These are phyloP conservation scores for Prototheca wickerhamii DNA, from an alignment of 163 green algal genomes.

Conservation along the genomic window DNA sequence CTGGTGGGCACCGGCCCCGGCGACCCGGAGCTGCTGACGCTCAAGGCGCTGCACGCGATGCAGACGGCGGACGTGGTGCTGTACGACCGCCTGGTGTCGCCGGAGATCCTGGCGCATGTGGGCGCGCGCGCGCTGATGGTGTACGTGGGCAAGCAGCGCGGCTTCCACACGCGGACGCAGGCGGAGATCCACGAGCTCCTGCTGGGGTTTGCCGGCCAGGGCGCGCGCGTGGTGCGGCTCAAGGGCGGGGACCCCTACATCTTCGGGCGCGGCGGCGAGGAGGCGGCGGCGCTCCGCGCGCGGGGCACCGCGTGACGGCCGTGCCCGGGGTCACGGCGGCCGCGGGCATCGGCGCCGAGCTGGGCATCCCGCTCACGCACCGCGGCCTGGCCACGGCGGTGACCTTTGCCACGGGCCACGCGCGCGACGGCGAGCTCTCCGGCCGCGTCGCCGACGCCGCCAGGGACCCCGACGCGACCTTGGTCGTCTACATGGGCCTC, in stretches of 20 bases:
- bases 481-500: slow-evolving; percentile 97
- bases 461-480: slow-evolving; percentile 77
- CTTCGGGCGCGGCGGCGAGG: slow-evolving; percentile 83
- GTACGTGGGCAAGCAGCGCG: slow-evolving; percentile 92
- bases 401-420: slow-evolving; percentile 88
- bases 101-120: slow-evolving; percentile 82
- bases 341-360: slow-evolving; percentile 81
- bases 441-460: slow-evolving; percentile 28
- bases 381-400: slow-evolving; percentile 84
- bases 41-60: slow-evolving; percentile 83
- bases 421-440: slow-evolving; percentile 52
- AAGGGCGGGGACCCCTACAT: slow-evolving; percentile 97
- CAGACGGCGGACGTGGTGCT: slow-evolving; percentile 89
- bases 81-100: slow-evolving; percentile 86
- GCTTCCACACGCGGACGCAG: slow-evolving; percentile 90
- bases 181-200: slow-evolving; percentile 93
- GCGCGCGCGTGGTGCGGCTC: slow-evolving; percentile 43
- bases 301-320: slow-evolving; percentile 63
- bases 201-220: slow-evolving; percentile 68
- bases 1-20: slow-evolving; percentile 93
- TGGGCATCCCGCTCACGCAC: slow-evolving; percentile 96
- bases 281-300: slow-evolving; percentile 74
- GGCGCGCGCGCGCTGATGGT: slow-evolving; percentile 74
- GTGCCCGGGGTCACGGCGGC: slow-evolving; percentile 95
- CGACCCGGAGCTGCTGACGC: slow-evolving; percentile 88